Conservation (phyloP, 2,329 filamentous ascomycete species). For the Penicillium brasilianum region DNA sequence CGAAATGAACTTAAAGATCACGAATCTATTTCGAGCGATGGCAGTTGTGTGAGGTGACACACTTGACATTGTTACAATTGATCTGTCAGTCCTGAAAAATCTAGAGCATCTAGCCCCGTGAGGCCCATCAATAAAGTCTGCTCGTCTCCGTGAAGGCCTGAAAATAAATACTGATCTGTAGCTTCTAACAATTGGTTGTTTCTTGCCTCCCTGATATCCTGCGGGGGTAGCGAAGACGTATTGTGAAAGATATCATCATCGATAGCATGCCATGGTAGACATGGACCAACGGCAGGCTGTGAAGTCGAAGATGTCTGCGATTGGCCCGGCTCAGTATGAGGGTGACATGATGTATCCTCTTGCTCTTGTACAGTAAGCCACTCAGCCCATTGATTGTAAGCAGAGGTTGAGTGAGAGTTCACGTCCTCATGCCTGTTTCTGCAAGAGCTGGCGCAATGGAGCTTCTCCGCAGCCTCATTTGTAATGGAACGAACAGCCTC, state of each 20-base stretch:
- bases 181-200: neutral
- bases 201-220: neutral
- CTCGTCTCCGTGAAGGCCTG: slow-evolving; percentile 29
- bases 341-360: neutral
- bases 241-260: neutral
- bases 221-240: neutral
- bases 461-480: slow-evolving; percentile 29
- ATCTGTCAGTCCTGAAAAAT: slow-evolving; percentile 25
- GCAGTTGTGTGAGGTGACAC: neutral
- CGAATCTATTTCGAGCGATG: neutral
- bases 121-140: slow-evolving; percentile 36
- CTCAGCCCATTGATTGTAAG: slow-evolving; percentile 18
- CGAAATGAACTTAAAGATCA: too few species aligned
- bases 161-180: slow-evolving; percentile 9
- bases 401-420: neutral
- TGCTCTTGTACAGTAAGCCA: slow-evolving; percentile 17
- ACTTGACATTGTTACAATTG: slow-evolving; percentile 2
- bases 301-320: neutral
- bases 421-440: neutral
- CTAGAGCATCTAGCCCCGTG: slow-evolving; percentile 35
- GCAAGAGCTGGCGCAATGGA: neutral
- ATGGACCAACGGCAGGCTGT: neutral
- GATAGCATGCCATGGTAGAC: neutral
- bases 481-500: slow-evolving; percentile 35
- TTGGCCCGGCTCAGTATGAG: neutral